Percentiles rank a stretch among this genome's conserved stretches.
Evolutionary conservation across 306 rosid genomes (phyloP).

Genomic region (Ormosia emarginata): DNA sequence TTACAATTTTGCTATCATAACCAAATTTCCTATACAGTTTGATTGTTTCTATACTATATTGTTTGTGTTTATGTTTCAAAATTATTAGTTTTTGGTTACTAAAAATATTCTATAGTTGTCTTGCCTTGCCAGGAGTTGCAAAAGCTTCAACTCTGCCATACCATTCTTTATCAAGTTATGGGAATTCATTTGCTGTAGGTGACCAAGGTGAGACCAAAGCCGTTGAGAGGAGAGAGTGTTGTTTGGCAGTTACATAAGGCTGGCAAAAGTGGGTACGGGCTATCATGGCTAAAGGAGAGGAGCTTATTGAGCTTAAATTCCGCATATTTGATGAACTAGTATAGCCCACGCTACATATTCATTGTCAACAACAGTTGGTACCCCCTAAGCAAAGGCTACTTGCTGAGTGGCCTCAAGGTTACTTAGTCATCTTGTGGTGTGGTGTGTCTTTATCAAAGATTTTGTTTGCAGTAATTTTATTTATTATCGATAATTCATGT

Average conservation of each 20-base stretch:
- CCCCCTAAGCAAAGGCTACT: conserved; percentile 65
- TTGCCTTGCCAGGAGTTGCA: too few relatives aligned
- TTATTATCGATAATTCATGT: background rate
- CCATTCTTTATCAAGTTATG: background rate
- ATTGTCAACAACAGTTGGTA: conserved; percentile 44
- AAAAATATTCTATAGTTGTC: background rate
- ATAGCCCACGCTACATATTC: conserved; percentile 52
- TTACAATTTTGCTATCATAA: conserved; percentile 24
- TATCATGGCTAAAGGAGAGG: conserved; percentile 59
- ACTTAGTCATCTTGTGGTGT: conserved; percentile 17
- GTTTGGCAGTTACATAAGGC: conserved; percentile 30
- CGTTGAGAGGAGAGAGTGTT: conserved; percentile 21
- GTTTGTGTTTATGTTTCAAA: conserved; percentile 2
- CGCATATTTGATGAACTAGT: conserved; percentile 74
- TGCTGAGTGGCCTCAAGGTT: conserved; percentile 80
- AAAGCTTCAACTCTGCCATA: background rate
- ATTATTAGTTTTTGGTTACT: background rate
- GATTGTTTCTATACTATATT: too few relatives aligned
- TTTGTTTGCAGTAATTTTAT: background rate
- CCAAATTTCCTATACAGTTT: too few relatives aligned
- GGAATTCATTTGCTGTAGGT: conserved; percentile 40
- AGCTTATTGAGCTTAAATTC: conserved; percentile 54
- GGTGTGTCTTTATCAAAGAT: background rate
- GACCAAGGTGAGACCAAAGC: conserved; percentile 29
- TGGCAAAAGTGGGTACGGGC: conserved; percentile 24